phyloP scores from a whole-genome alignment of 73 alveolate genomes.

The Paramecium pentaurelia region DNA sequence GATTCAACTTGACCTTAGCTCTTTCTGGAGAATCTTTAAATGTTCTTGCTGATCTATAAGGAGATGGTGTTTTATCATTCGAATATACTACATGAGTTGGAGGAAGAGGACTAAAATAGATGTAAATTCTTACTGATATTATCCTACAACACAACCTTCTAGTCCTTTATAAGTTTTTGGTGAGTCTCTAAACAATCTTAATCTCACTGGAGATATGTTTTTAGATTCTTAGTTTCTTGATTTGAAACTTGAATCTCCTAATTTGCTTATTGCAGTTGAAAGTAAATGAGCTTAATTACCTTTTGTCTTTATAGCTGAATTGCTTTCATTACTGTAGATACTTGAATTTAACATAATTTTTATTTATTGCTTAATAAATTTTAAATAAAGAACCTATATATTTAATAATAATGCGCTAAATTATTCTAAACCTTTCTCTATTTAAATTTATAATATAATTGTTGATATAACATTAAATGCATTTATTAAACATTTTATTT shows the following conservation, averaged over 20 bases:
- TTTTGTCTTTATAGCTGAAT: background rate
- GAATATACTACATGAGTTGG: background rate
- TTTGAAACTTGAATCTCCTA: slow-evolving; percentile 13
- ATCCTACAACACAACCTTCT: background rate
- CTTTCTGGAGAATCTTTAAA: background rate
- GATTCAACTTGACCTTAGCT: background rate
- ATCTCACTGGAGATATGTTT: background rate
- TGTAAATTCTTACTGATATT: background rate
- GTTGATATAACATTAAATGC: background rate
- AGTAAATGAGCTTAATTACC: background rate
- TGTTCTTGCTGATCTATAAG: background rate
- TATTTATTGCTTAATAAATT: background rate
- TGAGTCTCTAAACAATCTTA: slow-evolving; percentile 7
- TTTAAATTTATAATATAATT: background rate
- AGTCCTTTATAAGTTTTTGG: background rate
- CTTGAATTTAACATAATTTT: slow-evolving; percentile 1
- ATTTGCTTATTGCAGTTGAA: slow-evolving; percentile 5
- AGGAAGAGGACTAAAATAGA: background rate
- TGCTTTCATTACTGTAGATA: background rate
- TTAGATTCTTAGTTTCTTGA: background rate
- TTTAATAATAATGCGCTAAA: background rate
- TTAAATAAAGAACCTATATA: background rate
- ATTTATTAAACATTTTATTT: too few relatives aligned
- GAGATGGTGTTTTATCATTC: background rate
- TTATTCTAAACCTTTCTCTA: background rate